Conservation (phyloP, 176 grass and related monocot species). For the Rhynchospora pubera region DNA sequence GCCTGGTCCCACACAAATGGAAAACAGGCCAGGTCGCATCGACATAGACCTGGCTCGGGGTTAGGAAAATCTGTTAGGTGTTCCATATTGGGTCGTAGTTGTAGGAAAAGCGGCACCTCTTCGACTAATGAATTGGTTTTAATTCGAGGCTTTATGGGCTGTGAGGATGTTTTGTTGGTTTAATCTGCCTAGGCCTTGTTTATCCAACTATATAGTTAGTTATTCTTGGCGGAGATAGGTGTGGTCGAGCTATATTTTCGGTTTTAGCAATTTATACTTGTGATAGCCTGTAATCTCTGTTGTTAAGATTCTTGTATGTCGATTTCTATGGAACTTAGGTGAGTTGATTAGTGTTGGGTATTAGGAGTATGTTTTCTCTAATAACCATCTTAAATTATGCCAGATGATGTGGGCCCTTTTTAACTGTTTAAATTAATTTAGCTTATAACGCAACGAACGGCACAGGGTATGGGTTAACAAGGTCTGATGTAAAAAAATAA, state of each 20-base stretch:
- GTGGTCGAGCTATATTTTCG: conserved; percentile 3
- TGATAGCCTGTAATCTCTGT: conserved; percentile 9
- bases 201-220: conserved; percentile 15
- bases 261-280: conserved; percentile 28
- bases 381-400: not conserved
- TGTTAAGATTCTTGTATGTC: conserved; percentile 13
- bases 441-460: not conserved
- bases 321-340: conserved; percentile 10
- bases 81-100: conserved; percentile 1
- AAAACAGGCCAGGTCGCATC: conserved; percentile 24
- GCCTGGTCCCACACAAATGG: conserved; percentile 14
- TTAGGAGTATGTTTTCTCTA: conserved; percentile 2
- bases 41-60: conserved; percentile 23
- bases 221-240: conserved; percentile 18
- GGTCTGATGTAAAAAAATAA: not conserved
- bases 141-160: conserved; percentile 5
- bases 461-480: not conserved
- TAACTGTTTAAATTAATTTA: not conserved
- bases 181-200: conserved; percentile 11
- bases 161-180: conserved; percentile 1
- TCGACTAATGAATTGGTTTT: conserved; percentile 13
- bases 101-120: conserved; percentile 16
- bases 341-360: conserved; percentile 5
- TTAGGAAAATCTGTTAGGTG: conserved; percentile 15
- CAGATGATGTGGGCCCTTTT: not conserved